Evolutionary conservation across 2,329 filamentous ascomycete genomes (phyloP), one percentile per base, ranked within the genome.

Genomic region (Paecilomyces niveus): DNA sequence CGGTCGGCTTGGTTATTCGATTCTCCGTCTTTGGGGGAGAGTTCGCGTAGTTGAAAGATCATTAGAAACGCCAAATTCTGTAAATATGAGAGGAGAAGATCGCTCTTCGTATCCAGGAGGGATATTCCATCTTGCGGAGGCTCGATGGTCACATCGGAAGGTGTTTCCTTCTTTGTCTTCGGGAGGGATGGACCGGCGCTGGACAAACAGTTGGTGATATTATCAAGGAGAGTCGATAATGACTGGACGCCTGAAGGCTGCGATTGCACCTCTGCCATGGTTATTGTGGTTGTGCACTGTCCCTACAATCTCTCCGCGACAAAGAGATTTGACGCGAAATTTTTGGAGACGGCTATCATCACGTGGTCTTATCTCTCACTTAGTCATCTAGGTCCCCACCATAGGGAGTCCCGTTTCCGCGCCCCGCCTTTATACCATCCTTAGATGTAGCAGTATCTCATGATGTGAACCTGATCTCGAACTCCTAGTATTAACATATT

Each of bases 81-180:
- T 0, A 99, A 81, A 75, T 99, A 99, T 3, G 93, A 93, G 45
- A 99, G 86, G 18, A 99, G 86, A n/a, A 99, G 83, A 72, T 99
- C 94, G 76, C 95, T 97, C 78, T 99, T 99, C 63, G 90, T 86
- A 71, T 97, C 92, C 68, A 99, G 87, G 0, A 99, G 85, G 0
- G 94, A 97, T 59, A 99, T 94, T 70, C 94, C 93, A 67, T 96
- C 86, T 63, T 87, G 82, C 1, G 89, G 88, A n/a, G 89, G 85
- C 54, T 88, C 78, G 60, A 95, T 83, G 13, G 87, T 85, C 59
- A 92, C 85, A 53, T 88, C 80, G 0, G 89, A 85, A 0, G 67
- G 59, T 2, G 63, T 59, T 55, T 70, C 68, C 18, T 69, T 69
- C 54, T 63, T 61, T 2, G 67, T 31, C 32, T 67, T 64, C 3